Percentiles rank a stretch among this genome's conserved stretches.
phyloP scores from a whole-genome alignment of 768 basidiomycete genomes.

The Suillus fuscotomentosus region DNA sequence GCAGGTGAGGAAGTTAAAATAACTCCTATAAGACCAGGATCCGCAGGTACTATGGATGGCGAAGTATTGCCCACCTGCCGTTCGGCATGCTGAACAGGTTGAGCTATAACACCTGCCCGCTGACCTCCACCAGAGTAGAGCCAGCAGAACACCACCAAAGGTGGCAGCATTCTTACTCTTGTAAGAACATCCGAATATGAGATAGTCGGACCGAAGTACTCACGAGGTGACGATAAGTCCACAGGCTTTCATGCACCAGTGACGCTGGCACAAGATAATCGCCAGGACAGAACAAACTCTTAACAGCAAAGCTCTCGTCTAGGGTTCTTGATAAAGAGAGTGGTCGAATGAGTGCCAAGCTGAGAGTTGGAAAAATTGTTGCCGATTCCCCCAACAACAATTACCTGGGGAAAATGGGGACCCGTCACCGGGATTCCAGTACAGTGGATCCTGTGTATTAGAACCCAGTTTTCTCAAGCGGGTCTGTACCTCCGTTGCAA shows the following conservation, averaged over 20 bases:
- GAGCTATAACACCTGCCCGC: background rate
- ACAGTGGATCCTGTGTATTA: background rate
- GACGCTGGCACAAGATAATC: background rate
- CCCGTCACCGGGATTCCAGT: background rate
- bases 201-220: background rate
- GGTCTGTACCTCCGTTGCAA: background rate
- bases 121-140: background rate
- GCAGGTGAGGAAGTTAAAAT: too few species aligned
- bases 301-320: background rate
- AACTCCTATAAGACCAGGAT: background rate
- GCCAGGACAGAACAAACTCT: background rate
- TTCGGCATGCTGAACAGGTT: background rate
- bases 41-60: background rate
- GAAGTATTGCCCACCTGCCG: background rate
- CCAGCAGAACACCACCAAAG: background rate
- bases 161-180: background rate
- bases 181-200: background rate
- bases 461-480: background rate
- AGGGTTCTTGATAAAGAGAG: background rate
- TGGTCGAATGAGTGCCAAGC: too few species aligned
- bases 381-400: background rate
- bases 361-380: background rate
- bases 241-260: background rate
- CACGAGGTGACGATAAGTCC: background rate
- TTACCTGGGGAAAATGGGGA: background rate